These are phyloP conservation scores for Skeletonema menzelii DNA, from an alignment of 108 stramenopile genomes.

Conservation along the genomic window DNA sequence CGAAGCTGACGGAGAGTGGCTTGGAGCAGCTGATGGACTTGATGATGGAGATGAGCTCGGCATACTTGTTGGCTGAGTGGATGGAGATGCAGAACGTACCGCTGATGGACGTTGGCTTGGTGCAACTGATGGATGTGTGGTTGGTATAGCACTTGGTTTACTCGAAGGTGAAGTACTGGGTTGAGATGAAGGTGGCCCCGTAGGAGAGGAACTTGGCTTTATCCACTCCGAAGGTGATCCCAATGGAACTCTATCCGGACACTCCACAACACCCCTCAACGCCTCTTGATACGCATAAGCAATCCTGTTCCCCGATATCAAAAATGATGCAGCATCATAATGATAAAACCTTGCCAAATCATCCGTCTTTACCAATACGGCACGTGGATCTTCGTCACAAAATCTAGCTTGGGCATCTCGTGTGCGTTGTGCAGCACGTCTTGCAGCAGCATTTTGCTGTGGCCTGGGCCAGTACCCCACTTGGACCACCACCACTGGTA, in stretches of 20 bases:
- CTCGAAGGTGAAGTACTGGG: too few species aligned
- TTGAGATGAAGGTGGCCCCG: too few species aligned
- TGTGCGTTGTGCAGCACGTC: background rate
- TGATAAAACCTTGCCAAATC: conserved; percentile 9
- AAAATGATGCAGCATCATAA: conserved; percentile 12
- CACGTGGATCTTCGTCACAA: conserved; percentile 3
- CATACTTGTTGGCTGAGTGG: too few species aligned
- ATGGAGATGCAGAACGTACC: too few species aligned
- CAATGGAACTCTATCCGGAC: background rate
- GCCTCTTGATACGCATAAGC: conserved; percentile 8
- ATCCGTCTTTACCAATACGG: conserved; percentile 2
- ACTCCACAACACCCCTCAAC: background rate
- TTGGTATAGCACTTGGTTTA: too few species aligned
- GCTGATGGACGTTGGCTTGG: too few species aligned
- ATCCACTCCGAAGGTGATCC: background rate
- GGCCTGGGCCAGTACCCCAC: conserved; percentile 11
- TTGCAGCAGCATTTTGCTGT: background rate
- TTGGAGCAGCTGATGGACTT: too few species aligned
- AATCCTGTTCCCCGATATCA: conserved; percentile 11
- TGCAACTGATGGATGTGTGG: too few species aligned
- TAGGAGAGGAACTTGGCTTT: too few species aligned
- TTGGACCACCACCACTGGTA: conserved; percentile 6
- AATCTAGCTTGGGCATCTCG: conserved; percentile 10
- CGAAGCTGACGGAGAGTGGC: too few species aligned
- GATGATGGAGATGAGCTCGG: too few species aligned